Evolutionary conservation across 768 basidiomycete species (phyloP).

Genomic region (Rhizopogon vesiculosus): DNA sequence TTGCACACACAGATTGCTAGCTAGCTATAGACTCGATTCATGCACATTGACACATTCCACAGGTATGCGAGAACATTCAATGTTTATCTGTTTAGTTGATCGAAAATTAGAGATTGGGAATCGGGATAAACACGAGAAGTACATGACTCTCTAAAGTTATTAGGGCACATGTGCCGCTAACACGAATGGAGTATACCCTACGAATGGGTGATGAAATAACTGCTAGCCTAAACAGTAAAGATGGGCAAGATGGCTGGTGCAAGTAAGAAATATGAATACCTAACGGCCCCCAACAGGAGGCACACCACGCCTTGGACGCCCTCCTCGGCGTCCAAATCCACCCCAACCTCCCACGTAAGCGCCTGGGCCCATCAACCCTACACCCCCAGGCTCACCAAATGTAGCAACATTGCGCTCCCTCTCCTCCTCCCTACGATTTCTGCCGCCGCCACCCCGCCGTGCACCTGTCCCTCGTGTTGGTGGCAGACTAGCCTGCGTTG

Average conservation of each 20-base stretch:
- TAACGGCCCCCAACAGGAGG: constrained; percentile 18
- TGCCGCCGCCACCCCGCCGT: constrained; percentile 46
- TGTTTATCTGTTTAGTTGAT: too few species aligned
- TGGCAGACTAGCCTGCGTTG: constrained; percentile 32
- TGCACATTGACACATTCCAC: too few species aligned
- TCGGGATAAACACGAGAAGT: too few species aligned
- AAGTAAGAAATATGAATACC: background rate
- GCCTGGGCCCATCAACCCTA: constrained; percentile 73
- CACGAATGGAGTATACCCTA: background rate
- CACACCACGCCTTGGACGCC: constrained; percentile 35
- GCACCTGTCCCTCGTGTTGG: constrained; percentile 34
- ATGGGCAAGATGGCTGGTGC: background rate
- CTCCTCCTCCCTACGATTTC: constrained; percentile 78
- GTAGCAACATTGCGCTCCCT: constrained; percentile 81
- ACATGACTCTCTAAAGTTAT: too few species aligned
- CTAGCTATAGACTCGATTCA: too few species aligned
- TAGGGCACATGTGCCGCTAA: background rate
- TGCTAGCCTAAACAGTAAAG: background rate
- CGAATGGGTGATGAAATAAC: background rate
- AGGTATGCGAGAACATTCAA: too few species aligned
- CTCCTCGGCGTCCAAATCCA: constrained; percentile 53
- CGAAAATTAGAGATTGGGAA: too few species aligned
- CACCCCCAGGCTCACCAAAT: constrained; percentile 81
- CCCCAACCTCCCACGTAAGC: constrained; percentile 80
- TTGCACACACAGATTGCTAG: too few species aligned